Percentiles rank a stretch among this genome's conserved stretches.
These are phyloP conservation scores for Nicotiana rustica DNA, from an alignment of 305 asterid genomes.

Conservation along the genomic window DNA sequence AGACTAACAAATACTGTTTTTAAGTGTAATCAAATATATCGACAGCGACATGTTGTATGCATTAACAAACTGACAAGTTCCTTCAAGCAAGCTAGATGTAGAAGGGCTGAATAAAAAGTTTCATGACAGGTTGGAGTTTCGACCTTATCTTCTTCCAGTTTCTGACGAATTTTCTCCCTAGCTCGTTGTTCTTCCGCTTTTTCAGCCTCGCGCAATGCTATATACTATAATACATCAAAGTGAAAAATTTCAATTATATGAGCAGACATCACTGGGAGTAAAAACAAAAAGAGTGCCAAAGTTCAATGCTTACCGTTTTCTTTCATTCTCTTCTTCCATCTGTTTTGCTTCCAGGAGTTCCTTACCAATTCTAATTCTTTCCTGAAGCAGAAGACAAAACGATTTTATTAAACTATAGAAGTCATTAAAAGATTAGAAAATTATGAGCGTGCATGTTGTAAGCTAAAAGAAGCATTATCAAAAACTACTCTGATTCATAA, in stretches of 20 bases:
- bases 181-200: too few species aligned
- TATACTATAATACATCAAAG: too few species aligned
- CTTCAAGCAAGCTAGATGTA: background rate
- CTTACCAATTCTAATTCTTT: slow-evolving; percentile 85
- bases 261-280: too few species aligned
- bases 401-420: slow-evolving; percentile 41
- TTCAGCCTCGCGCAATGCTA: too few species aligned
- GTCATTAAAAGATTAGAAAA: background rate
- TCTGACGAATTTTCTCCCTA: too few species aligned
- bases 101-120: background rate
- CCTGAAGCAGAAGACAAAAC: slow-evolving; percentile 60
- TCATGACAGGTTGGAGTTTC: slow-evolving; percentile 25
- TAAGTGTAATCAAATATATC: background rate
- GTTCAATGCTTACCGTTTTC: slow-evolving; percentile 78
- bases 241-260: too few species aligned
- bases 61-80: slow-evolving; percentile 18
- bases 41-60: background rate
- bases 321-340: slow-evolving; percentile 94
- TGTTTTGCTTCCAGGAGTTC: slow-evolving; percentile 97
- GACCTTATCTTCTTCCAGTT: slow-evolving; percentile 96
- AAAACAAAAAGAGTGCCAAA: slow-evolving; percentile 27
- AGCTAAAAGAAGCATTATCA: background rate
- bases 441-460: background rate
- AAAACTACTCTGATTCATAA: too few species aligned
- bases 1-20: background rate